Conservation (phyloP, 805 yeast genomes). For the Candida palmyrensis region DNA sequence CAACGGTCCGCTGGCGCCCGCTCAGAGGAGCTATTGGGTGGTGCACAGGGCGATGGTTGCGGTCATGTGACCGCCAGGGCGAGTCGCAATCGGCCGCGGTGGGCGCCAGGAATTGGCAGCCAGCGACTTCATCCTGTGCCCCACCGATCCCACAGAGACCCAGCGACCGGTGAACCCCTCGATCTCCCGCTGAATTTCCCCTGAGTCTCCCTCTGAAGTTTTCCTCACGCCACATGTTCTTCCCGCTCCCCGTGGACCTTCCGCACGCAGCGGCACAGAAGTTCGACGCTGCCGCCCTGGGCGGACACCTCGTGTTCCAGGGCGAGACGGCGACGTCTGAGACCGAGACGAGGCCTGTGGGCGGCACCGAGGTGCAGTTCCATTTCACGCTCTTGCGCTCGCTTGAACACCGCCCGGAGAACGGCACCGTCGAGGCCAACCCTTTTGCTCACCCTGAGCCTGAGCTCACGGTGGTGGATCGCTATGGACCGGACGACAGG, state of each 20-base stretch:
- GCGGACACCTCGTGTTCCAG: constrained; percentile 37
- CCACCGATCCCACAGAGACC: too few relatives aligned
- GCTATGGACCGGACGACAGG: constrained; percentile 47
- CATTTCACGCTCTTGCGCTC: constrained; percentile 23
- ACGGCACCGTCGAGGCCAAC: constrained; percentile 40
- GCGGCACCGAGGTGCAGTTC: constrained; percentile 18
- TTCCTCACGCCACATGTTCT: constrained; percentile 11
- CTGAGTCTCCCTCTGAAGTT: background rate
- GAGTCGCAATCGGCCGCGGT: too few relatives aligned
- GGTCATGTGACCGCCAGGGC: too few relatives aligned
- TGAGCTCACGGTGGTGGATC: constrained; percentile 55
- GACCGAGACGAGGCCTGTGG: constrained; percentile 1
- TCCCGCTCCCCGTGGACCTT: constrained; percentile 35
- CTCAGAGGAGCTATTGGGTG: too few relatives aligned
- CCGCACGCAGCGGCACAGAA: constrained; percentile 26
- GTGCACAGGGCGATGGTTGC: too few relatives aligned
- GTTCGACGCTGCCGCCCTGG: constrained; percentile 44
- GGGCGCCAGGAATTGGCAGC: too few relatives aligned
- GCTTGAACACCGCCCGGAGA: constrained; percentile 35
- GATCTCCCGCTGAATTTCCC: too few relatives aligned
- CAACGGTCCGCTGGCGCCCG: too few relatives aligned
- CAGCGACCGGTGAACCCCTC: too few relatives aligned
- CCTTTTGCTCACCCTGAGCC: constrained; percentile 85
- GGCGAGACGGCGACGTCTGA: constrained; percentile 12
- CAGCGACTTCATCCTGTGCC: too few relatives aligned